phyloP scores from a whole-genome alignment of 2,329 filamentous ascomycete genomes.

The Fusarium brevicatenulatum region DNA sequence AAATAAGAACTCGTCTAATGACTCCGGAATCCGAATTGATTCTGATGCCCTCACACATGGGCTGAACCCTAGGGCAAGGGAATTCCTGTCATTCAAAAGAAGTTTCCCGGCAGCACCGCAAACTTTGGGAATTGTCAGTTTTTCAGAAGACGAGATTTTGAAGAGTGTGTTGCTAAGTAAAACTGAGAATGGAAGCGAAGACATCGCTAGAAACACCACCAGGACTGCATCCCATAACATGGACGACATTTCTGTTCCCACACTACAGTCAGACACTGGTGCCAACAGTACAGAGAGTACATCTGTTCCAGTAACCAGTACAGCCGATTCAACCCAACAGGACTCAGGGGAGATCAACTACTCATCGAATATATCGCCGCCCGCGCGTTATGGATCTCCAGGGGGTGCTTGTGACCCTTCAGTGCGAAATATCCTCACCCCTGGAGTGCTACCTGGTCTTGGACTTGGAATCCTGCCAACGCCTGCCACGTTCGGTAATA shows the following conservation, averaged over 20 bases:
- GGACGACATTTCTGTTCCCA: neutral
- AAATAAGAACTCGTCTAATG: slow-evolving; percentile 23
- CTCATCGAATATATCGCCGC: neutral
- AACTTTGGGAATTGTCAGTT: neutral
- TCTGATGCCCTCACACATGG: slow-evolving; percentile 17
- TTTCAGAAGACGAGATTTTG: neutral
- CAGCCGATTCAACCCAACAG: neutral
- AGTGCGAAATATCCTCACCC: neutral
- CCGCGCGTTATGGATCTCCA: neutral
- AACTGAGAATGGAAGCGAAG: neutral
- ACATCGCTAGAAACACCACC: neutral
- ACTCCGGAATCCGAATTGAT: slow-evolving; percentile 33
- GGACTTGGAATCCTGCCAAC: neutral
- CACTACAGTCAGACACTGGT: neutral
- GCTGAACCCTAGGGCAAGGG: slow-evolving; percentile 49
- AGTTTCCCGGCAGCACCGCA: neutral
- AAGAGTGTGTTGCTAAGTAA: neutral
- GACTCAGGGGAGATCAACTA: neutral
- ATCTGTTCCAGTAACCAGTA: neutral
- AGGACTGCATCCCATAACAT: neutral
- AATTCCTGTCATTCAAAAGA: slow-evolving; percentile 46
- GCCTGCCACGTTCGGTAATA: neutral
- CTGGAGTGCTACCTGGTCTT: slow-evolving; percentile 16
- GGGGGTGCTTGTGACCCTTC: neutral
- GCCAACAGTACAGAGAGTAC: neutral